Evolutionary conservation across 495 filamentous ascomycete species (phyloP).

Genomic region (Bathelium albidoporum): DNA sequence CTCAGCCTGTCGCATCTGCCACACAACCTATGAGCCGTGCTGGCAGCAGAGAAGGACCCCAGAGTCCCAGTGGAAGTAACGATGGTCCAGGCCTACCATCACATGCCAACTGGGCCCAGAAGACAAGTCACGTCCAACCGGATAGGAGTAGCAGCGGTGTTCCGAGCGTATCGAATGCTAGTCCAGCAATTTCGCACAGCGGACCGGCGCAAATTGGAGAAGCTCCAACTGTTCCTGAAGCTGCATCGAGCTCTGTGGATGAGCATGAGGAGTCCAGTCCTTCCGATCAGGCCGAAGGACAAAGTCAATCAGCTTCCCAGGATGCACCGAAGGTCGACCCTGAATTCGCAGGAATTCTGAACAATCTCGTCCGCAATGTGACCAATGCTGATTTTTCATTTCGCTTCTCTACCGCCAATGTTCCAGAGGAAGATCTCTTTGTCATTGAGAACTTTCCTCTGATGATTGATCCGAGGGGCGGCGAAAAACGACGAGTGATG

Average conservation of each 20-base stretch:
- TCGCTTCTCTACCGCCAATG: constrained; percentile 42
- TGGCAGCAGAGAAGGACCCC: constrained; percentile 63
- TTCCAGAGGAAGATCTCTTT: constrained; percentile 44
- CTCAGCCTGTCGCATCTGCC: constrained; percentile 39
- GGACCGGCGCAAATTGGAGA: constrained; percentile 16
- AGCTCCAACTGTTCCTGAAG: neutral
- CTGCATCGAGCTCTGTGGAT: neutral
- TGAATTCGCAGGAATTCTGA: neutral
- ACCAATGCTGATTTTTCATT: constrained; percentile 46
- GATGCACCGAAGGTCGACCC: neutral
- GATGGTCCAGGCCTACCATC: constrained; percentile 84
- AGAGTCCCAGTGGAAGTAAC: constrained; percentile 42
- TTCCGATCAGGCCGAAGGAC: neutral
- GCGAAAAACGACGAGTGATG: constrained; percentile 61
- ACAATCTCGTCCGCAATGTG: neutral
- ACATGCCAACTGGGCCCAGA: constrained; percentile 85
- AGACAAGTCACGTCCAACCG: constrained; percentile 55
- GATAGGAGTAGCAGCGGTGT: constrained; percentile 66
- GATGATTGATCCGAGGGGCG: constrained; percentile 69
- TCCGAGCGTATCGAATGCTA: constrained; percentile 68
- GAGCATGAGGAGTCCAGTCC: constrained; percentile 6
- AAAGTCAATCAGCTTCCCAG: neutral
- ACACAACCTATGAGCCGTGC: constrained; percentile 65
- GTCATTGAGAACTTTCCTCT: constrained; percentile 57
- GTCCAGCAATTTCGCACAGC: constrained; percentile 60